Evolutionary conservation across 352 stramenopile genomes (phyloP).

Genomic region (Globisporangium lucens): DNA sequence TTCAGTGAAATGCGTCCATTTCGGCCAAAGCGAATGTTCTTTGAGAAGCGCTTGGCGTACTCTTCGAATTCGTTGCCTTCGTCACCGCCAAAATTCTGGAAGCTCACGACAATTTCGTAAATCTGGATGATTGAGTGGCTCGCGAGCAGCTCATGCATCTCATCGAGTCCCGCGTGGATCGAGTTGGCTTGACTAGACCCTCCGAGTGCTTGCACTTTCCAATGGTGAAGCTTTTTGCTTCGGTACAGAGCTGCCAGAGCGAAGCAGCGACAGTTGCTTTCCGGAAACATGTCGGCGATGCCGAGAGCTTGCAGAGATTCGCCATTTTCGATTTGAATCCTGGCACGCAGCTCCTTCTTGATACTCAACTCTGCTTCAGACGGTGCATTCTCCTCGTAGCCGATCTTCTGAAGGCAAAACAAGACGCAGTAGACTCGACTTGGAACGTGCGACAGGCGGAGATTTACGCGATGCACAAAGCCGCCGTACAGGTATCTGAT

Average conservation of each 20-base stretch:
- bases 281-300: conserved; percentile 38
- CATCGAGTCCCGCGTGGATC: conserved; percentile 48
- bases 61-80: conserved; percentile 27
- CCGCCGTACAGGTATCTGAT: conserved; percentile 42
- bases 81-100: conserved; percentile 13
- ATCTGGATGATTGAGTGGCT: conserved; percentile 53
- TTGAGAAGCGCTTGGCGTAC: conserved; percentile 42
- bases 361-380: not conserved
- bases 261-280: conserved; percentile 39
- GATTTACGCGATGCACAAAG: conserved; percentile 48
- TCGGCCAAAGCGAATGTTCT: conserved; percentile 61
- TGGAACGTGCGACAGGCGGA: conserved; percentile 33
- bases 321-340: conserved; percentile 51
- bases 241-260: conserved; percentile 48
- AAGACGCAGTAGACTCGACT: conserved; percentile 51
- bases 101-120: conserved; percentile 54
- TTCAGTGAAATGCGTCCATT: conserved; percentile 51
- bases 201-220: conserved; percentile 50
- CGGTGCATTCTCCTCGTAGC: not conserved
- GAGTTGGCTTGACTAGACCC: conserved; percentile 35
- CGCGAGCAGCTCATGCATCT: conserved; percentile 47
- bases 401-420: conserved; percentile 42
- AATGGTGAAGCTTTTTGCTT: conserved; percentile 45
- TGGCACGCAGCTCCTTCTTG: conserved; percentile 8
- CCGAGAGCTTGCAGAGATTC: conserved; percentile 45